Evolutionary conservation across 2,329 filamentous ascomycete genomes (phyloP), one percentile per base, ranked within the genome.

Genomic region (Xylaria sp.): DNA sequence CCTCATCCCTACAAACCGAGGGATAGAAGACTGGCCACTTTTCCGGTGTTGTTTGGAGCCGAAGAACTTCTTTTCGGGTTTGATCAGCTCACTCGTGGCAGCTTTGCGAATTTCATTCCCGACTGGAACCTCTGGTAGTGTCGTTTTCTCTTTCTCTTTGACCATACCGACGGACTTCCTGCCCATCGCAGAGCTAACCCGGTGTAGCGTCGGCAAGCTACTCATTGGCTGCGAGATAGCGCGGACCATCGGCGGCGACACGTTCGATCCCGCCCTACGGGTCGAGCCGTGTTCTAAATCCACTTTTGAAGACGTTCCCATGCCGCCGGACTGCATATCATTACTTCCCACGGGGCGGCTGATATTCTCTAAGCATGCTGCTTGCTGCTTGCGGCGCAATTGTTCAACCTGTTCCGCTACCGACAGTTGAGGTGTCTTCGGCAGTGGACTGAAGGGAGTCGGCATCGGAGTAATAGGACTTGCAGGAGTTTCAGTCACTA

Each of bases 1-100:
- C 69, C 85, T 88, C 73, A 89, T 91, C 53, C 90, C 88, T 28
- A 97, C 87, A 25, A 95, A 95, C 33, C 95, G 88, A 28, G 94
- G 94, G 63, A 99, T 98, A 43, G 94, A 84, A 1, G 95, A 98
- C n/a, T 82, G 78, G 2, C 80, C 80, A 1, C 76, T 74, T 71
- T 88, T 89, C 25, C 88, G 12, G 93, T 79, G 57, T 89, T 87
- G 67, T 92, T 92, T 14, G 87, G 87, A 59, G 53, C 62, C 64
- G 42, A 75, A 76, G 5, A 97, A 81, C 70, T 92, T 92, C 77
- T 92, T 94, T 65, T 97, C 92, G 35, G 78, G 78, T 69, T 83
- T 85, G 59, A 77, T 67, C 21, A 79, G 77, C 8, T 78, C 77
- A 45, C 81, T 80, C 3, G 75, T 73, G 8, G 74, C 49, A 3